Evolutionary conservation across 352 stramenopile species (phyloP).

Genomic region (Elongisporangium senticosum): DNA sequence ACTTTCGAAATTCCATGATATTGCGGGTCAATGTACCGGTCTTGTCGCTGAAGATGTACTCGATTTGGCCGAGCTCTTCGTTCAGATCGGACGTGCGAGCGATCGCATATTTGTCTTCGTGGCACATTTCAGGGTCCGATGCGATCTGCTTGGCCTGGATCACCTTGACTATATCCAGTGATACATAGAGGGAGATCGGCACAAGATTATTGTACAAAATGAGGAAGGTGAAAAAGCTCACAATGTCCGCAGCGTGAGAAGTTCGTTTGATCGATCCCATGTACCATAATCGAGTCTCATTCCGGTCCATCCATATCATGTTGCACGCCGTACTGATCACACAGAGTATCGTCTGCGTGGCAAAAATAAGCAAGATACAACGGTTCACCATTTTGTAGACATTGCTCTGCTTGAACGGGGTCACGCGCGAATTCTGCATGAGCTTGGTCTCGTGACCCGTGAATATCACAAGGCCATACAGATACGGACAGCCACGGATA

Average conservation of each 20-base stretch:
- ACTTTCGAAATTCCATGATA: constrained; percentile 96
- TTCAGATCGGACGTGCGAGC: constrained; percentile 88
- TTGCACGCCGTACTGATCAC: constrained; percentile 63
- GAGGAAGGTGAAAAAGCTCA: constrained; percentile 93
- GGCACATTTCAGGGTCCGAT: constrained; percentile 66
- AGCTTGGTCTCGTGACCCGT: constrained; percentile 88
- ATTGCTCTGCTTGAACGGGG: constrained; percentile 69
- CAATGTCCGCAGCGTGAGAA: constrained; percentile 27
- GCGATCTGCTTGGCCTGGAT: constrained; percentile 71
- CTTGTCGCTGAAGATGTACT: constrained; percentile 99
- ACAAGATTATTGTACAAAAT: constrained; percentile 96
- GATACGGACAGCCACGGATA: constrained; percentile 46
- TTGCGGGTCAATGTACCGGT: constrained; percentile 99
- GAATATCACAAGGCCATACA: constrained; percentile 84
- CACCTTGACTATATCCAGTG: constrained; percentile 92
- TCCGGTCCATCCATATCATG: constrained; percentile 33
- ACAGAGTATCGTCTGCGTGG: constrained; percentile 52
- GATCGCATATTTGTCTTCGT: constrained; percentile 81
- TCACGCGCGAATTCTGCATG: constrained; percentile 65
- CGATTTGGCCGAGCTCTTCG: constrained; percentile 92
- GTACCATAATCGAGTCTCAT: constrained; percentile 43
- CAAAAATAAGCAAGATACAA: constrained; percentile 66
- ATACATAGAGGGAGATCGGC: constrained; percentile 97
- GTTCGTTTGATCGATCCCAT: constrained; percentile 19
- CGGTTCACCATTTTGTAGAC: constrained; percentile 66